Conservation (phyloP, 2,329 filamentous ascomycete species). For the Metarhizium anisopliae region DNA sequence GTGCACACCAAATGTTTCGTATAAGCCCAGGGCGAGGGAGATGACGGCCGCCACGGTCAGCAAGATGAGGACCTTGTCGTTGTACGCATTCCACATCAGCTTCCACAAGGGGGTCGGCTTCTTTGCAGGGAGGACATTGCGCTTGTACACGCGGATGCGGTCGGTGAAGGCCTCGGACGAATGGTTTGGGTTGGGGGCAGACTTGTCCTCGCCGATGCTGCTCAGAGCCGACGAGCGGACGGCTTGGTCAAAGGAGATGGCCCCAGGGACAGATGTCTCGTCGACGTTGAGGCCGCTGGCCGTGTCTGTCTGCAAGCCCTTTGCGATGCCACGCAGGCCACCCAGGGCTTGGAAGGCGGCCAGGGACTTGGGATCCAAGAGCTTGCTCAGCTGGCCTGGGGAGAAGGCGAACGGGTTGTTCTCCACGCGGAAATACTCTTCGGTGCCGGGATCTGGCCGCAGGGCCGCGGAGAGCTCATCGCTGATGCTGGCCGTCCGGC, state of each 20-base stretch:
- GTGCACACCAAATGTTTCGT: conserved; percentile 51
- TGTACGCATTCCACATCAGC: conserved; percentile 61
- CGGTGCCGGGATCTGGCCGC: conserved; percentile 60
- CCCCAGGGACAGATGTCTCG: conserved; percentile 54
- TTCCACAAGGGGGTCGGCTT: conserved; percentile 52
- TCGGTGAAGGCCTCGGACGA: conserved; percentile 15
- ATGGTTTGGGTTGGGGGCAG: conserved; percentile 13
- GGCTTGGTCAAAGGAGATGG: conserved; percentile 58
- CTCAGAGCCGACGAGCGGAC: neutral
- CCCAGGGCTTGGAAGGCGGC: conserved; percentile 68
- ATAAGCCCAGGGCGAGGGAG: conserved; percentile 60
- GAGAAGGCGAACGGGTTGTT: conserved; percentile 80
- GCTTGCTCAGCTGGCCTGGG: conserved; percentile 69
- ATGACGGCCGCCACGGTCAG: conserved; percentile 59
- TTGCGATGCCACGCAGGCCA: conserved; percentile 63
- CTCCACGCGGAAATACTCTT: conserved; percentile 60
- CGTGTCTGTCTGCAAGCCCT: conserved; percentile 59
- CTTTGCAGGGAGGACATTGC: conserved; percentile 56
- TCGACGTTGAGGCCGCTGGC: conserved; percentile 60
- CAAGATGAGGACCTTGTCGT: conserved; percentile 65
- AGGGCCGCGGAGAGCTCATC: conserved; percentile 44
- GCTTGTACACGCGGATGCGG: conserved; percentile 15
- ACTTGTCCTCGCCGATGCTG: conserved; percentile 1
- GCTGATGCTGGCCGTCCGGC: conserved; percentile 9
- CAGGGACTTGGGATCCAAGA: conserved; percentile 72